phyloP scores from a whole-genome alignment of 192 early-diverging fungal genomes.

The Backusella sp. region DNA sequence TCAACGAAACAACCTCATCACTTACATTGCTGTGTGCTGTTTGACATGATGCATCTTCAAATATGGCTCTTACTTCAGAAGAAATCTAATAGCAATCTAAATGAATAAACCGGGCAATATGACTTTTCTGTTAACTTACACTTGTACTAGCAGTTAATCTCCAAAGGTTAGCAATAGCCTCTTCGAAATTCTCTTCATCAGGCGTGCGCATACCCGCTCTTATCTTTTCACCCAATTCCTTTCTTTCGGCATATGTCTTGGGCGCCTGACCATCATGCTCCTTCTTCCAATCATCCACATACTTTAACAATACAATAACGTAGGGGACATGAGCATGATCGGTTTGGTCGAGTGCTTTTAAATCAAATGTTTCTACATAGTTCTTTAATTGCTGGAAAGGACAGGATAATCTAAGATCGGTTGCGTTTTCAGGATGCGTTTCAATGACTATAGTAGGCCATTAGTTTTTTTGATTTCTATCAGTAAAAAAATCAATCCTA shows the following conservation, averaged over 20 bases:
- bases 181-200: conserved; percentile 89
- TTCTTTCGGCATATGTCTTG: conserved; percentile 56
- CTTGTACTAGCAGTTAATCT: conserved; percentile 24
- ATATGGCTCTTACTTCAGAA: conserved; percentile 44
- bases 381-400: conserved; percentile 74
- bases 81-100: conserved; percentile 40
- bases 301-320: conserved; percentile 77
- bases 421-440: conserved; percentile 74
- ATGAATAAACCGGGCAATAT: background rate
- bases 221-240: conserved; percentile 66
- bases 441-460: conserved; percentile 72
- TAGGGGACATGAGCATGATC: conserved; percentile 85
- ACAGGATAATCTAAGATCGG: conserved; percentile 80
- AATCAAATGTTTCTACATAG: conserved; percentile 66
- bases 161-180: conserved; percentile 71
- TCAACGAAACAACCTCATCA: background rate
- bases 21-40: conserved; percentile 41
- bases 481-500: conserved; percentile 29
- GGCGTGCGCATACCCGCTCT: conserved; percentile 49
- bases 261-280: conserved; percentile 64
- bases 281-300: conserved; percentile 71
- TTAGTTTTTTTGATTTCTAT: background rate
- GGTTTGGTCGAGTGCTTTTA: conserved; percentile 62
- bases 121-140: background rate
- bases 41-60: conserved; percentile 51